phyloP scores from a whole-genome alignment of 1,139 yeast species.

The Yamadazyma siamensis region DNA sequence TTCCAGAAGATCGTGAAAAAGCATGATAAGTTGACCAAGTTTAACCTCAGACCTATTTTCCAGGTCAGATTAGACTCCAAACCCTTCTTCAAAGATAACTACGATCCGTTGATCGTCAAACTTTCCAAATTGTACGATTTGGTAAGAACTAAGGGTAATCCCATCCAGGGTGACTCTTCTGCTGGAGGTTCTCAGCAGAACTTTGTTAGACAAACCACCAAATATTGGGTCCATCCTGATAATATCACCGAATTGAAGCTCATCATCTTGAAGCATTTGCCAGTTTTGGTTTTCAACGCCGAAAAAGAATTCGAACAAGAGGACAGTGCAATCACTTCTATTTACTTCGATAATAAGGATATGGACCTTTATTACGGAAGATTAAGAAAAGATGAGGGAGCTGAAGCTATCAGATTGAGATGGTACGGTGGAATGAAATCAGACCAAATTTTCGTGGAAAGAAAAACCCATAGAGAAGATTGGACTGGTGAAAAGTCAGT shows the following conservation, averaged over 20 bases:
- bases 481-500: conserved; percentile 99
- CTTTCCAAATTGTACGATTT: conserved; percentile 85
- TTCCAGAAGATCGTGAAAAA: conserved; percentile 94
- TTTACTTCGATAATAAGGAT: conserved; percentile 85
- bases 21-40: conserved; percentile 88
- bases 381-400: conserved; percentile 95
- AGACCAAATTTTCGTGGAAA: conserved; percentile 89
- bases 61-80: conserved; percentile 89
- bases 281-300: conserved; percentile 93
- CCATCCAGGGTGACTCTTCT: conserved; percentile 87
- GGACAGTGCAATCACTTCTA: conserved; percentile 94
- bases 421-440: conserved; percentile 99
- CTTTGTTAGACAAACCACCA: conserved; percentile 96
- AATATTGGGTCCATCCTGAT: conserved; percentile 99
- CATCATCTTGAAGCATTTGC: conserved; percentile 87
- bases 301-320: conserved; percentile 93
- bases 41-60: conserved; percentile 84
- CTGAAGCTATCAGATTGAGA: conserved; percentile 95
- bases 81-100: conserved; percentile 93
- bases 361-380: conserved; percentile 93
- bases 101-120: conserved; percentile 84
- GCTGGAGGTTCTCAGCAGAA: conserved; percentile 98
- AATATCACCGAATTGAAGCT: conserved; percentile 96
- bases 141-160: conserved; percentile 93
- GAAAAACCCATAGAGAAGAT: conserved; percentile 97